These are phyloP conservation scores for Prorocentrum cordatum DNA, from an alignment of 169 alveolate genomes.

Conservation along the genomic window DNA sequence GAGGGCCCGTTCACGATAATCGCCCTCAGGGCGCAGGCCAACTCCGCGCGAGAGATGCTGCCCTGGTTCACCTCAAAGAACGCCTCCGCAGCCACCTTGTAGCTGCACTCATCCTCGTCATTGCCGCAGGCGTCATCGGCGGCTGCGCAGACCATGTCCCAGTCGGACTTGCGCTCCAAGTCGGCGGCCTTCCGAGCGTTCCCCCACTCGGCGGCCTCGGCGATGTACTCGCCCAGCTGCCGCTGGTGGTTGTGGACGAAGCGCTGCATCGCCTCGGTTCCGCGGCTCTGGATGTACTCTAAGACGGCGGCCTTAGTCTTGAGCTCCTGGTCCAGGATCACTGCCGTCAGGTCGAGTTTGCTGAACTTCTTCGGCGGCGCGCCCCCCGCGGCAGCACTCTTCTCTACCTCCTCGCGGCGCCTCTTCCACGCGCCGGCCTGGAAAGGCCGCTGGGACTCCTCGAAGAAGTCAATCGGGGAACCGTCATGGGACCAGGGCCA, in stretches of 20 bases:
- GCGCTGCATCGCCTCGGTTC: conserved; percentile 6
- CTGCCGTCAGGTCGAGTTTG: conserved; percentile 16
- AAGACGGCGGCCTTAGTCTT: background rate
- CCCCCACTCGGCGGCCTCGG: background rate
- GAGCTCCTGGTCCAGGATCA: background rate
- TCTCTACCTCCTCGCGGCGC: background rate
- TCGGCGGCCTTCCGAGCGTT: background rate
- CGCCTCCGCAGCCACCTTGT: background rate
- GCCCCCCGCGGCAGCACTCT: background rate
- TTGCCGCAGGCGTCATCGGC: background rate
- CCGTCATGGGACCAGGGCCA: background rate
- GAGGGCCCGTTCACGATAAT: background rate
- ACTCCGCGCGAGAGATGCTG: background rate
- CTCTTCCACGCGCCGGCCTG: background rate
- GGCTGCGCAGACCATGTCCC: background rate
- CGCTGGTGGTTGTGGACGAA: background rate
- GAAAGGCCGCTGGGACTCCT: background rate
- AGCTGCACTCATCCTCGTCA: background rate
- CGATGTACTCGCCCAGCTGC: background rate
- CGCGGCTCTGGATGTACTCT: background rate
- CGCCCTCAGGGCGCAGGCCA: background rate
- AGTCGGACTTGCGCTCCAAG: background rate
- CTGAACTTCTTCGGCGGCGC: background rate
- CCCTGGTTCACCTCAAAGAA: background rate
- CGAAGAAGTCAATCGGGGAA: background rate